Evolutionary conservation across 768 basidiomycete species (phyloP), one percentile per base, ranked within the genome.

Genomic region (Rhodotorula babjevae): DNA sequence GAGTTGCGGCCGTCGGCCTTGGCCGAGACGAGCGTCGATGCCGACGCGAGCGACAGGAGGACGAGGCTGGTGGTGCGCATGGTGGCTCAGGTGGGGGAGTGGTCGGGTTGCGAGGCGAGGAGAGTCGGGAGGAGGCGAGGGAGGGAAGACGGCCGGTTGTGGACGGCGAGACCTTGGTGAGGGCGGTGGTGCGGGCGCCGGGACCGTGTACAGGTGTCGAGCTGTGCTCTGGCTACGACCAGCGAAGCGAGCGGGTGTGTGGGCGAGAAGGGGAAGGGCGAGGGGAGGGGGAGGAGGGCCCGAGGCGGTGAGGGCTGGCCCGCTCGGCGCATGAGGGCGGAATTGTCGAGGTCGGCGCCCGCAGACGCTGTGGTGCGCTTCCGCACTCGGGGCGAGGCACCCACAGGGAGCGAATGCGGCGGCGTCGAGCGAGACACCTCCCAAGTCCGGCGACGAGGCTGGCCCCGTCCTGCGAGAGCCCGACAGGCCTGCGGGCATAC

Each of bases 101-200:
- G 23, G 7, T n/a, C 29, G 9, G 18, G 23, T 6, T 31, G n/a
- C 0, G 18, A 5, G 55, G 18, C 19, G 9, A 18, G 23, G n/a
- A 7, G 2, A 21, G 19, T 60, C 27, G 23, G 14, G 40, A 36
- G 7, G 42, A 27, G 49, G 29, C 23, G 27, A 46, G 40, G 50
- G n/a, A n/a, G n/a, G 21, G 29, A 21, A 31, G 56, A 31, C 19
- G 47, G 61, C 71, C 71, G 71, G 63, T 72, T 72, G 71, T 72
- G 71, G 71, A 68, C 67, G 71, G 71, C 67, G 63, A 42, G 71
- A 72, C 71, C 71, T 47, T 61, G 60, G 64, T 2, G 33, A 12
- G 31, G 31, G 31, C 33, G 31, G 7, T 3, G 56, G 23, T 11
- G 29, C 29, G 55, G 18, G 56, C 9, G 29, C 14, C 31, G 19